Percentiles rank a stretch among this genome's conserved stretches.
These are phyloP conservation scores for Vicia sativa DNA, from an alignment of 306 rosid species.

Conservation along the genomic window DNA sequence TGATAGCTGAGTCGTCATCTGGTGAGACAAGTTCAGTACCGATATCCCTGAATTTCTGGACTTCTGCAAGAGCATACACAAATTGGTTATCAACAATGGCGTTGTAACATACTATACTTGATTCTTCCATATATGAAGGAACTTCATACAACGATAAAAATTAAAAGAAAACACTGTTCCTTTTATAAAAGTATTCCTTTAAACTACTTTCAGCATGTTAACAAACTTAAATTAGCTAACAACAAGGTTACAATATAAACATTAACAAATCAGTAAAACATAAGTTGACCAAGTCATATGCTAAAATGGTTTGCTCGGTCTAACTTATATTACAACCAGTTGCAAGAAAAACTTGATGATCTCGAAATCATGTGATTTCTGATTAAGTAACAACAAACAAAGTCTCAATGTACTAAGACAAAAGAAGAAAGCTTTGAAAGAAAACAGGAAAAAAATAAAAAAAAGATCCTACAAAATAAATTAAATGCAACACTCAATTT, in stretches of 20 bases:
- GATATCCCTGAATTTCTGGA: slow-evolving; percentile 66
- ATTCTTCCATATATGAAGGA: slow-evolving; percentile 30
- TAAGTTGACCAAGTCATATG: not conserved
- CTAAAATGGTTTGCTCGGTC: slow-evolving; percentile 12
- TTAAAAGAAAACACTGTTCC: too few species aligned
- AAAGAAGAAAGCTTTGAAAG: not conserved
- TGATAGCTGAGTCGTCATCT: slow-evolving; percentile 46
- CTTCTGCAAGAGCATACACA: slow-evolving; percentile 58
- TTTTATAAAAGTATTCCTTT: not conserved
- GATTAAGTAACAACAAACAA: not conserved
- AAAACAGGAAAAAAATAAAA: slow-evolving; percentile 14
- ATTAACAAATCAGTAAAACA: not conserved
- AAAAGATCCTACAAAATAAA: slow-evolving; percentile 5
- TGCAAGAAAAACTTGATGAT: not conserved
- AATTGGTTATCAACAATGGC: slow-evolving; percentile 25
- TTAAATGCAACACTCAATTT: too few species aligned
- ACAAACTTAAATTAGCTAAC: slow-evolving; percentile 10
- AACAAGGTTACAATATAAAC: not conserved
- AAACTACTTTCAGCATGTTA: slow-evolving; percentile 1
- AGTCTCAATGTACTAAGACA: not conserved
- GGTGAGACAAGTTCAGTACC: slow-evolving; percentile 51
- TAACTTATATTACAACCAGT: not conserved
- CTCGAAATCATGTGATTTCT: slow-evolving; percentile 8
- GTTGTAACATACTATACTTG: not conserved
- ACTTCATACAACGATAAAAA: slow-evolving; percentile 1